Percentiles rank a stretch among this genome's conserved stretches.
Evolutionary conservation across 2,329 filamentous ascomycete genomes (phyloP).

Genomic region (Verticillium isaacii): DNA sequence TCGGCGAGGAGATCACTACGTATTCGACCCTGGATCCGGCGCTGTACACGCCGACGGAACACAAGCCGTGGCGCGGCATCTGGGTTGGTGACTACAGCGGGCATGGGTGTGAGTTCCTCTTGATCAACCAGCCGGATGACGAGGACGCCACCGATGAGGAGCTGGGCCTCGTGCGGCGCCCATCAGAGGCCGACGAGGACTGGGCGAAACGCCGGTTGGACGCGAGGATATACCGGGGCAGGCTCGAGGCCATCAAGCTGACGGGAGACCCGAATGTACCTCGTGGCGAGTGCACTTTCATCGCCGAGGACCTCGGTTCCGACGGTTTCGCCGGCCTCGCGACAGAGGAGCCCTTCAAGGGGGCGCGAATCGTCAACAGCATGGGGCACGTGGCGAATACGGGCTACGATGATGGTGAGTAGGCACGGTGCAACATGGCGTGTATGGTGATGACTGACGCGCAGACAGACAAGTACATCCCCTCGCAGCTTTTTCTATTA

Average conservation of each 20-base stretch:
- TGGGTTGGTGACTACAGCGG: slow-evolving; percentile 88
- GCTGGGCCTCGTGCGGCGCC: slow-evolving; percentile 30
- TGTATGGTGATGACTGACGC: neutral
- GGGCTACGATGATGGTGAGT: slow-evolving; percentile 68
- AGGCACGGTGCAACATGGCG: too few species aligned
- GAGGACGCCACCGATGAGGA: slow-evolving; percentile 42
- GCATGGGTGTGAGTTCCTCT: slow-evolving; percentile 84
- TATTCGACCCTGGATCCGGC: slow-evolving; percentile 66
- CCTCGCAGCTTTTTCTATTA: slow-evolving; percentile 72
- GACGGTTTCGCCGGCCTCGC: slow-evolving; percentile 60
- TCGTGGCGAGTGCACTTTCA: slow-evolving; percentile 77
- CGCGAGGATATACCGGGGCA: slow-evolving; percentile 55
- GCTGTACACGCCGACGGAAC: slow-evolving; percentile 73
- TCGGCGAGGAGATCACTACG: slow-evolving; percentile 55
- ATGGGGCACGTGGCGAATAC: slow-evolving; percentile 72
- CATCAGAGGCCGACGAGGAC: slow-evolving; percentile 38
- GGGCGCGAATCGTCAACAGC: slow-evolving; percentile 67
- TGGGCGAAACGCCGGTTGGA: slow-evolving; percentile 40
- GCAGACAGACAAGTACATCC: slow-evolving; percentile 61
- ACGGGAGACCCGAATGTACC: slow-evolving; percentile 91
- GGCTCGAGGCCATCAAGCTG: slow-evolving; percentile 80
- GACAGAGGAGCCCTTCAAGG: slow-evolving; percentile 64
- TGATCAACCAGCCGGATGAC: slow-evolving; percentile 72
- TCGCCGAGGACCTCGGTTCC: slow-evolving; percentile 70
- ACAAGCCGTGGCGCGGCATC: slow-evolving; percentile 83